Evolutionary conservation across 2,329 filamentous ascomycete genomes (phyloP), one percentile per base, ranked within the genome.

Genomic region (Ophiosphaerella korrae): DNA sequence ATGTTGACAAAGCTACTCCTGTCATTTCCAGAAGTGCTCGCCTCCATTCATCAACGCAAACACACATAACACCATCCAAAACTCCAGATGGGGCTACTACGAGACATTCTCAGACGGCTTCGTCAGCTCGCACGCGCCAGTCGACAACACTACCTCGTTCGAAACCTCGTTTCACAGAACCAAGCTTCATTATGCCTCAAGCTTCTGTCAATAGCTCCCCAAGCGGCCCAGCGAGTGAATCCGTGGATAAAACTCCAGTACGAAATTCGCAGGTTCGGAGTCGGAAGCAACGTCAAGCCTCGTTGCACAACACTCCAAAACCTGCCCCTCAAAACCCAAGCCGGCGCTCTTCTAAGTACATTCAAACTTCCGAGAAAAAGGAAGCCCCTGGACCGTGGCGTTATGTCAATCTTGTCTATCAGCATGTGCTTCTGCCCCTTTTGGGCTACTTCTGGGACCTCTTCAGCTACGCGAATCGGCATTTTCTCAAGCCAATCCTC

Each of bases 401-500:
- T 37, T 69, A 66, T 39, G 31, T 68, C 18, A 49, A 55, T 7
- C 51, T 70, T 1, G 36, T 74, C 13, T 76, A 68, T 66, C 33
- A 59, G 3, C 68, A 71, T 13, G 45, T 75, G 5, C 29, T 72
- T 2, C 60, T 50, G 3, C 76, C 78, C 1, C 26, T 75, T 2
- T 31, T 77, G 11, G 64, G 55, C 7, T 89, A 86, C 79, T 50
- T 77, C 3, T 55, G 83, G 2, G 83, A 83, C 26, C 76, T 89
- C 13, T 53, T 88, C 11, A 76, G 77, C 5, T 79, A 86, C 46
- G 82, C 85, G 2, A 78, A 90, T 42, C 77, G 56, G n/a, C 52
- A 80, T 14, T 82, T 85, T 47, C 75, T 86, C 3, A 87, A 89
- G 69, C 85, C 83, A 38, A 80, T 89, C 0, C 74, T 91, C 3